Base-by-base conservation (phyloP, 192 early-diverging fungal genomes). In the Geranomyces variabilis region DNA sequence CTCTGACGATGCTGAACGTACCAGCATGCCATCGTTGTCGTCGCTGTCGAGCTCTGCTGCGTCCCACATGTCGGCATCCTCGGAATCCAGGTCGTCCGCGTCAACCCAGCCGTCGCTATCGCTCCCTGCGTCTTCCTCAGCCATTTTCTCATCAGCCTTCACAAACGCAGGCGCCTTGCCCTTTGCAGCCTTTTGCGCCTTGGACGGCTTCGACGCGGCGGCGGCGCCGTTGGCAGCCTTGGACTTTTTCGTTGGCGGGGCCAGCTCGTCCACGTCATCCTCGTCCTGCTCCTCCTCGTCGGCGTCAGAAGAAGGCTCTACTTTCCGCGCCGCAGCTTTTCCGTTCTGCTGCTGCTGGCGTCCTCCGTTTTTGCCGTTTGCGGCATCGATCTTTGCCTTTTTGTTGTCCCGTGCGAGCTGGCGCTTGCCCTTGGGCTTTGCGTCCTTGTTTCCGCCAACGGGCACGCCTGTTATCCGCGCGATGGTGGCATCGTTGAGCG, bases 401-500 rank as follows among this genome's bases (percentile, higher is more conserved):
- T 53, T 53, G 28, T 64, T 44, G 29, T 62, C 69, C 59, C 58
- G 58, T 19, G 48, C 46, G 4, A 49, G 63, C 58, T 29, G 31
- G n/a, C 60, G 59, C 48, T 69, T 67, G 19, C 61, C 64, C 10
- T 22, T 21, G 9, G 47, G 60, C 13, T 75, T 71, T 34, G 57
- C 47, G 53, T 77, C 43, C 36, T 56, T 49, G 71, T 44, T 61
- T 49, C 65, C 62, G 45, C 34, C 68, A 31, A 59, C 71, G 36
- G 60, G 78, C 75, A 70, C 66, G 29, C 67, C 70, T 22, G 67
- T 71, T 28, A 76, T 70, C 17, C 71, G 72, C 2, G 75, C 74
- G 28, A 81, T 31, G 14, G 72, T 53, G 15, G 30, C 43, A 43
- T 84, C 79, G 64, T 49, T 61, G 26, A 84, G 31, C 8, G 82